These are phyloP conservation scores for Chlamydomonas reinhardtii DNA, from an alignment of 163 green algal genomes.

Conservation along the genomic window DNA sequence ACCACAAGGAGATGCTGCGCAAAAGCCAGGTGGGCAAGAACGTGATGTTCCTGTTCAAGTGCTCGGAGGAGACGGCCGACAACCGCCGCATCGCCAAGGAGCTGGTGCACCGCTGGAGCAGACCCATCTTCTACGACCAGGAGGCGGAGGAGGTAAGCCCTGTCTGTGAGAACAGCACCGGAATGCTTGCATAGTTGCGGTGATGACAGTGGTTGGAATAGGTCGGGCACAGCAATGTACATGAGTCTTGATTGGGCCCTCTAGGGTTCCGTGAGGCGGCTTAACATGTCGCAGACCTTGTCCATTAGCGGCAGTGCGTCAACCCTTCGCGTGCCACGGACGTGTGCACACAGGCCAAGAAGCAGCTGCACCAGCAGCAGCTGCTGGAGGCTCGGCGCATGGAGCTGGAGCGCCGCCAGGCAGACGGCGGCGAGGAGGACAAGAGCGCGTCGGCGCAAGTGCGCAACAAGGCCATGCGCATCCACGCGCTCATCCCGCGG, in stretches of 20 bases:
- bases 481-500: constrained; percentile 45
- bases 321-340: too few species aligned
- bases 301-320: too few species aligned
- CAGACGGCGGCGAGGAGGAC: background rate
- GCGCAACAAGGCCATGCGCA: constrained; percentile 49
- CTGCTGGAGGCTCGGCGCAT: constrained; percentile 32
- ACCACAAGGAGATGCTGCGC: constrained; percentile 84
- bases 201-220: too few species aligned
- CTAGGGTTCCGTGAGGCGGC: too few species aligned
- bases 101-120: constrained; percentile 78
- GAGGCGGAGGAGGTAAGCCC: constrained; percentile 46
- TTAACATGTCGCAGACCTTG: too few species aligned
- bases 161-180: too few species aligned
- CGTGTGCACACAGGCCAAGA: constrained; percentile 40
- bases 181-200: too few species aligned
- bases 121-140: constrained; percentile 83
- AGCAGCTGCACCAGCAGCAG: constrained; percentile 44
- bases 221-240: background rate
- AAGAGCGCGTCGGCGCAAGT: background rate
- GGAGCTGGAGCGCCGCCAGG: constrained; percentile 28
- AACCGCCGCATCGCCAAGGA: constrained; percentile 81
- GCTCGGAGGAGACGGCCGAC: constrained; percentile 75
- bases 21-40: constrained; percentile 76
- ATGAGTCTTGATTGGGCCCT: background rate
- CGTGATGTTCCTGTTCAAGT: constrained; percentile 73